Evolutionary conservation across 2,329 filamentous ascomycete species (phyloP), one percentile per base, ranked within the genome.

Genomic region (Trichothecium roseum): DNA sequence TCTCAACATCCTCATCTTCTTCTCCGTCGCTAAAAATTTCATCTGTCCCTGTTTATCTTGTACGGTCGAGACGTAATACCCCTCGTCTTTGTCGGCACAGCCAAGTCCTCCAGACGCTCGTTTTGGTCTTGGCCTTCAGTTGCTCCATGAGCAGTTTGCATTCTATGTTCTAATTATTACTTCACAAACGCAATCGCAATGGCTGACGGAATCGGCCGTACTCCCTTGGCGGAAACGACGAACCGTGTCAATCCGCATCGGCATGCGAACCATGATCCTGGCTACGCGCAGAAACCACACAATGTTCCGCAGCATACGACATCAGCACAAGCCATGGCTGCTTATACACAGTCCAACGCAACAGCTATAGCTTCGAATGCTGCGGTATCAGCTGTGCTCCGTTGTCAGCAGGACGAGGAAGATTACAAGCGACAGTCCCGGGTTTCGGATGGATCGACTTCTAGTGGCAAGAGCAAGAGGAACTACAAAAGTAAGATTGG

Each of bases 401-500:
- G 41, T 16, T 47, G 54, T 5, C 49, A 54, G 10, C 49, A 52
- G 20, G 48, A 52, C 3, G 40, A 35, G 17, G 57, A 62, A 5
- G 55, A 57, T 3, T 44, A 47, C 30, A 62, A 56, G 40, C 56
- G 60, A 26, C 48, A 57, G 24, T 64, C 61, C 5, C 59, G 60
- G 36, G 57, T 55, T 16, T 63, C 60, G n/a, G 57, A 62, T 38
- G 53, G 56, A 8, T 63, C 60, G 15, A 56, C 58, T 1, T 57
- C 59, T 9, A 63, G 58, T 41, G 52, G 55, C 27, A 53, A 56
- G 26, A 60, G 59, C 41, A 59, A 56, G 38, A 58, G 57, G 42
- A 61, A 59, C 18, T 64, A 65, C 43, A 81, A 81, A 59, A 84
- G 81, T 9, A 81, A 86, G 48, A 84, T 98, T 48, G 91, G 91